These are phyloP conservation scores for Pleurotus djamor DNA, from an alignment of 768 basidiomycete species.

Conservation along the genomic window DNA sequence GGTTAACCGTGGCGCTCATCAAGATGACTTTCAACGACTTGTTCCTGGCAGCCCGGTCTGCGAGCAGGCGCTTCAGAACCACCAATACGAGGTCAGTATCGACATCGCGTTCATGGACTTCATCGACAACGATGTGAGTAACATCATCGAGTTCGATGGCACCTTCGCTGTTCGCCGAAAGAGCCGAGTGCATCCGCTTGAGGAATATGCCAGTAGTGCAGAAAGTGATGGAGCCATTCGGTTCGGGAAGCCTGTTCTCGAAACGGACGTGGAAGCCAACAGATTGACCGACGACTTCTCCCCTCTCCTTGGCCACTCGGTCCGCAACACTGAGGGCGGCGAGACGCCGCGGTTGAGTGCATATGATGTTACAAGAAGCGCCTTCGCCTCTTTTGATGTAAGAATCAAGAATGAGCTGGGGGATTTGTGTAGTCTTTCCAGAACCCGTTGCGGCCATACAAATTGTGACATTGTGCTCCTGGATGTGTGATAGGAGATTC, in stretches of 20 bases:
- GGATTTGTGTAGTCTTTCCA: slow-evolving; percentile 94
- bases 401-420: slow-evolving; percentile 87
- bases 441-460: slow-evolving; percentile 90
- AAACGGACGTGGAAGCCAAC: slow-evolving; percentile 95
- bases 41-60: slow-evolving; percentile 65
- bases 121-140: slow-evolving; percentile 91
- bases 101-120: slow-evolving; percentile 94
- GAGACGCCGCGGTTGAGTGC: slow-evolving; percentile 89
- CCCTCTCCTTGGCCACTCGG: slow-evolving; percentile 88
- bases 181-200: slow-evolving; percentile 76
- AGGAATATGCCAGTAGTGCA: slow-evolving; percentile 93
- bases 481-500: slow-evolving; percentile 68
- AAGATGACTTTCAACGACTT: slow-evolving; percentile 83
- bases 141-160: slow-evolving; percentile 62
- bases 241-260: slow-evolving; percentile 74
- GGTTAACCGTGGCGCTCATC: slow-evolving; percentile 97
- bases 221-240: slow-evolving; percentile 85
- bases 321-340: slow-evolving; percentile 92
- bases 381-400: slow-evolving; percentile 79
- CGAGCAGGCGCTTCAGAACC: slow-evolving; percentile 81
- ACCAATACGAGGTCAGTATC: slow-evolving; percentile 90
- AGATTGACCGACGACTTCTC: slow-evolving; percentile 62
- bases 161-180: slow-evolving; percentile 31
- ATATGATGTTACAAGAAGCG: slow-evolving; percentile 83
- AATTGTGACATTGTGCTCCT: slow-evolving; percentile 80